phyloP scores from a whole-genome alignment of 2,329 filamentous ascomycete genomes.

The Aureobasidium zeae region DNA sequence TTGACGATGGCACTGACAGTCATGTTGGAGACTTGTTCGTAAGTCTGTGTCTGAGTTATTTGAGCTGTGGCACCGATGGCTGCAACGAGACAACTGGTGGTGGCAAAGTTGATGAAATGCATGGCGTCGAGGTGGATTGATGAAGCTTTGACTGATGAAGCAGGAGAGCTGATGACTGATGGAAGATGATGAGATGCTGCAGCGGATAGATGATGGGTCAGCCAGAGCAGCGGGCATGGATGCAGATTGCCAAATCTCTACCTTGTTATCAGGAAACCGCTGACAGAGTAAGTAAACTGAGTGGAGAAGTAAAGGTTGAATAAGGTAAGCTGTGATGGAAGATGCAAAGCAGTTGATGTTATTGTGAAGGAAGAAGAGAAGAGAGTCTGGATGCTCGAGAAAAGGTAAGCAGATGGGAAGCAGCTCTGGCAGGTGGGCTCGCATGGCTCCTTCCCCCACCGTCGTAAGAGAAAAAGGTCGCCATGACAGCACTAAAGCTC shows the following conservation, averaged over 20 bases:
- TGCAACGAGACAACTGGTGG: conserved; percentile 1
- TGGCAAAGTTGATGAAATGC: conserved; percentile 10
- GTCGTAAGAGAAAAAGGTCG: too few species aligned
- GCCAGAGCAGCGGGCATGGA: not conserved
- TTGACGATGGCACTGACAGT: conserved; percentile 13
- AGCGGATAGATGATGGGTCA: not conserved
- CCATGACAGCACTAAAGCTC: too few species aligned
- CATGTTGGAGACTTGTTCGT: conserved; percentile 9
- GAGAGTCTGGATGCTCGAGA: not conserved
- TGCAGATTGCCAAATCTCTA: too few species aligned
- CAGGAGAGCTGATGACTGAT: conserved; percentile 6
- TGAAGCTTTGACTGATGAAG: conserved; percentile 10
- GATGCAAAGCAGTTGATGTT: conserved; percentile 8
- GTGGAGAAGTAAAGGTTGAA: conserved; percentile 1
- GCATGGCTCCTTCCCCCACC: too few species aligned
- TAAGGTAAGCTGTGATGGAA: conserved; percentile 11
- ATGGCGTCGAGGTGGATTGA: conserved; percentile 8
- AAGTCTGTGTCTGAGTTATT: conserved; percentile 1
- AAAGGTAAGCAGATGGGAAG: too few species aligned
- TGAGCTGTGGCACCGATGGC: conserved; percentile 1
- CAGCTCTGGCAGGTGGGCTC: too few species aligned
- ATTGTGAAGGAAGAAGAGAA: conserved; percentile 1
- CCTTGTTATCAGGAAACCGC: not conserved
- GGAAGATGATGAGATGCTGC: conserved; percentile 4
- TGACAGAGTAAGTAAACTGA: conserved; percentile 3